Evolutionary conservation across 108 stramenopile genomes (phyloP), one percentile per base, ranked within the genome.

Genomic region (Schizochytrium sp.): DNA sequence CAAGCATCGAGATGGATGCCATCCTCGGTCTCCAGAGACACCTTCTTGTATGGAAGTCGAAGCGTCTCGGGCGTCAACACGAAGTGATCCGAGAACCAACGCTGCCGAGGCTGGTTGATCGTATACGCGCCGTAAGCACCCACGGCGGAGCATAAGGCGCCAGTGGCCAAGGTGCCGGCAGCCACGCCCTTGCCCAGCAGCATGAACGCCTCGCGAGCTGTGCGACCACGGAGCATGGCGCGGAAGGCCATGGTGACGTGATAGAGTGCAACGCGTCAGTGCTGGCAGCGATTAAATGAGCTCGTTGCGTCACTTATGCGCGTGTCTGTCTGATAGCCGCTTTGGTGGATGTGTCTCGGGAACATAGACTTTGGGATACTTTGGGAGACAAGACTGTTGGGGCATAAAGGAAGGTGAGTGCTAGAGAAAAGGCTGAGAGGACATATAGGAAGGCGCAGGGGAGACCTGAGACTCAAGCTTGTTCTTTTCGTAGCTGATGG

Each of bases 151-250:
- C 76, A 83, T 12, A 83, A 53, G 10, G 50, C 76, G 28, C 19
- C 76, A 47, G 53, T 55, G 38, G 50, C 76, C 3, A 40, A 38
- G 38, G 76, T 55, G 7, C 10, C 10, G 17, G n/a, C 47, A 38
- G 76, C 76, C 76, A 83, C 76, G 76, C 76, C 76, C 53, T 83
- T 83, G 47, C 76, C 76, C 45, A 83, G 76, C 76, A 55, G 50
- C 50, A 55, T 83, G 47, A 83, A 83, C 76, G 40, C 28, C 47
- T 49, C 76, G 47, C 76, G 5, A 38, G 64, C 64, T 7, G 64
- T 69, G 64, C 64, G 64, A 7, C 64, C 64, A 44, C 64, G 64
- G 42, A 69, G 2, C 64, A 69, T 2, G 19, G 10, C 64, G 0
- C 64, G 64, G 28, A 69, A 28, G 28, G 28, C 28, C 28, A 28